Evolutionary conservation across 1,139 yeast species (phyloP), one percentile per base, ranked within the genome.

Genomic region (Protomyces arabidopsidicola): DNA sequence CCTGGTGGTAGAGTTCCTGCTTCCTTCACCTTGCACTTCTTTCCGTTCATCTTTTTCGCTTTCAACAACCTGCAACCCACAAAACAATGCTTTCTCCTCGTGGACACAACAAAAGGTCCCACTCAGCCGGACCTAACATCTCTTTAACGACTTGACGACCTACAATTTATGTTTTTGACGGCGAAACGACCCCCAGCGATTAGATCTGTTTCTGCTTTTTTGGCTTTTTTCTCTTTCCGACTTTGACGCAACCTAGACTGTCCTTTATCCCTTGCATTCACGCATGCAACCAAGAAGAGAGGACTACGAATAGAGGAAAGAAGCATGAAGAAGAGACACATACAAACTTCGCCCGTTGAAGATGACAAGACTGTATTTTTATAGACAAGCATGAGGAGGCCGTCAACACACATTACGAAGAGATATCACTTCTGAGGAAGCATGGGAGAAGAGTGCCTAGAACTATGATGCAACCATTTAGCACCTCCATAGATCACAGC

Each of bases 1-100:
- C 68, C 65, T 72, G 75, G 75, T 72, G 75, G 75, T 72, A 72
- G 69, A 60, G 20, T 42, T 42, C 18, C 3, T 18, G n/a, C 16
- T 42, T 18, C 10, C 48, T 18, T 16, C 22, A 14, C 9, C 16
- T n/a, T 20, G 14, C 48, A 24, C 24, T 42, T 18, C 12, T 10
- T 16, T 42, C 24, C 12, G 24, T 42, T 42, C 12, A n/a, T 10
- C 48, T 42, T 42, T 42, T 42, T 20, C 10, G 48, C 42, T 36
- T 36, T 12, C 42, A 36, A 6, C 42, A 36, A 12, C 14, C 16
- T 36, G 16, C 42, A 36, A 36, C 14, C 42, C 5, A 36, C 42
- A 36, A 36, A 36, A 14, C 42, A 36, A n/a, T 8, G 31, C 31
- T 27, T 27, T 27, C 31, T 27, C 31, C 31, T 8, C 31, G 6